phyloP scores from a whole-genome alignment of 208 protist species.

The Leishmania tropica region DNA sequence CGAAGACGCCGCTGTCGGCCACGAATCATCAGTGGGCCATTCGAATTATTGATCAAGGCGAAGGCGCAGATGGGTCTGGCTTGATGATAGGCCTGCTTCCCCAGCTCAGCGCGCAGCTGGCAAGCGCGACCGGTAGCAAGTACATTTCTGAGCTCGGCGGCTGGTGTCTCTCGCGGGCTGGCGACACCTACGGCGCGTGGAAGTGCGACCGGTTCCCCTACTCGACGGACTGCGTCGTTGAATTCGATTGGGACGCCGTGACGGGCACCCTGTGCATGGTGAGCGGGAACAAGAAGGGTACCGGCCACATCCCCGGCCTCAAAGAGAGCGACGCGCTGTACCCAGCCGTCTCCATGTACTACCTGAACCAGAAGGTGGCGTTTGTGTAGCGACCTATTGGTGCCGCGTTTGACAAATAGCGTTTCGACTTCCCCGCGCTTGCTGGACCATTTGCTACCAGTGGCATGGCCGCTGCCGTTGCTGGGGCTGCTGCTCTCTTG shows the following conservation, averaged over 20 bases:
- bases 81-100: constrained; percentile 92
- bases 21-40: constrained; percentile 88
- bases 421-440: neutral
- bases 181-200: constrained; percentile 88
- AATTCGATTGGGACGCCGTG: constrained; percentile 88
- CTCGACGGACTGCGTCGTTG: constrained; percentile 85
- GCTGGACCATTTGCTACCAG: neutral
- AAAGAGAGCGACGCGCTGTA: constrained; percentile 76
- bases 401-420: neutral
- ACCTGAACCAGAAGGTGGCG: constrained; percentile 89
- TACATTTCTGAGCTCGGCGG: constrained; percentile 92
- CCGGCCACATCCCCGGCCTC: constrained; percentile 74
- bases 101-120: constrained; percentile 43
- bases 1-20: constrained; percentile 62
- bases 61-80: constrained; percentile 85
- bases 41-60: constrained; percentile 88
- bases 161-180: constrained; percentile 89
- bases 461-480: neutral
- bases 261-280: constrained; percentile 83
- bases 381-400: constrained; percentile 67
- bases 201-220: constrained; percentile 90
- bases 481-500: neutral
- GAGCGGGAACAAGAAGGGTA: constrained; percentile 71
- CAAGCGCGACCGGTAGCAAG: constrained; percentile 75
- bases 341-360: constrained; percentile 92